These are phyloP conservation scores for Ambrosia trifida DNA, from an alignment of 129 eudicot genomes.

Conservation along the genomic window DNA sequence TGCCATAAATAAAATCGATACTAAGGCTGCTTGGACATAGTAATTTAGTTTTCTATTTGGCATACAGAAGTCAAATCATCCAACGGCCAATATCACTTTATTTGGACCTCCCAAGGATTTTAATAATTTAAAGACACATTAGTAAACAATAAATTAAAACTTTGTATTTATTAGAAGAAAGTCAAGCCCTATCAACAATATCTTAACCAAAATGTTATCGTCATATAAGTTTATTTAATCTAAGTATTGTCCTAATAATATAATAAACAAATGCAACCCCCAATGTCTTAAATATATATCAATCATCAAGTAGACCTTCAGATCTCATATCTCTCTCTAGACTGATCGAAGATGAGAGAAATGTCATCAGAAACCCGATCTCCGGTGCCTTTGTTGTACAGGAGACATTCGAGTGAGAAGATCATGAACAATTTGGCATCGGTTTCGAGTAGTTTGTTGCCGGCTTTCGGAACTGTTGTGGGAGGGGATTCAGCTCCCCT, in stretches of 20 bases:
- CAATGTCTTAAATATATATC: constrained; percentile 19
- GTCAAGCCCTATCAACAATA: constrained; percentile 21
- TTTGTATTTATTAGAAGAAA: constrained; percentile 17
- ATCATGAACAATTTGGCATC: constrained; percentile 56
- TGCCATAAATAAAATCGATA: too few species aligned
- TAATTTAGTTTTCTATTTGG: neutral
- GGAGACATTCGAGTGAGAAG: constrained; percentile 58
- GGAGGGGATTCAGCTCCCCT: constrained; percentile 51
- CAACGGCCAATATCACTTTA: neutral
- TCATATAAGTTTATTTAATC: constrained; percentile 17
- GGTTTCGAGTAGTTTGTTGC: constrained; percentile 75
- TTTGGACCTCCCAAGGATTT: neutral
- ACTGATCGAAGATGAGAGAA: constrained; percentile 16
- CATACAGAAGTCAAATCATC: constrained; percentile 14
- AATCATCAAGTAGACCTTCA: neutral
- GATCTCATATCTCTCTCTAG: constrained; percentile 22
- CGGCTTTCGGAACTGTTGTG: constrained; percentile 80
- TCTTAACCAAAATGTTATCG: neutral
- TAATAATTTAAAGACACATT: neutral
- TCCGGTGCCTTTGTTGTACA: constrained; percentile 51
- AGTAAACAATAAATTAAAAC: neutral
- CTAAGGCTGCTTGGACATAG: too few species aligned
- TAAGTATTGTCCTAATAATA: constrained; percentile 10
- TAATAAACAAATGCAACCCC: constrained; percentile 5
- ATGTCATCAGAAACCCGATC: constrained; percentile 39